Base-by-base conservation (phyloP, 306 rosid species). In the Dryas alaskensis region DNA sequence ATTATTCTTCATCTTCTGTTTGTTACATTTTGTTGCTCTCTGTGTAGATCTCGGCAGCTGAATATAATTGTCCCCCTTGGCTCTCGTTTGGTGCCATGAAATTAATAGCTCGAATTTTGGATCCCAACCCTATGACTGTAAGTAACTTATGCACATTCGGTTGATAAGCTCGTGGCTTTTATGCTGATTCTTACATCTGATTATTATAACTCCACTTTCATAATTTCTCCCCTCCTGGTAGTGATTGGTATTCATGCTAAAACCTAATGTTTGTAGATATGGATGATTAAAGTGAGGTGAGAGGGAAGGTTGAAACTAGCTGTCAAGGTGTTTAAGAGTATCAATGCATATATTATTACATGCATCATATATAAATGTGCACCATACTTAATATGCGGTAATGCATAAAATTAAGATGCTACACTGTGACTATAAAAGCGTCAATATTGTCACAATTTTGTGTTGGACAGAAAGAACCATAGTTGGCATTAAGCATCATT, bases 11-110 rank as follows among this genome's bases (percentile, higher is more conserved):
- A 13, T 75, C 69, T 82, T 65, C 71, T 54, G 19, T 73, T 19
- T 40, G 22, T 85, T 46, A 83, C 75, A 46, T 83, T 77, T 14
- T 13, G 52, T 75, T 81, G 81, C 77, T 77, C 31, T 74, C 25
- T 85, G 66, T 70, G 73, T 95, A 94, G 99, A 94, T 94, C 79
- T 91, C 97, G 5, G 89, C 90, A 47, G 99, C 97, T 50, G 93
- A 89, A 53, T 94, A 89, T 76, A 88, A 92, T 76, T 92, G 89
- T 69, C 99, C 99, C 47, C 97, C 99, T 25, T 94, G 99, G 99
- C 87, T 92, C 64, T 92, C 99, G 65, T 89, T 92, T 73, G 82
- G 87, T 70, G 99, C 96, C 13, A 88, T 89, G 92, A 94, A 92
- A 86, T 86, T 94, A 83, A 91, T 94, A 75, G 65, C 95, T 77